Conservation (phyloP, 2,329 filamentous ascomycete species). For the Trichoderma atroviride region DNA sequence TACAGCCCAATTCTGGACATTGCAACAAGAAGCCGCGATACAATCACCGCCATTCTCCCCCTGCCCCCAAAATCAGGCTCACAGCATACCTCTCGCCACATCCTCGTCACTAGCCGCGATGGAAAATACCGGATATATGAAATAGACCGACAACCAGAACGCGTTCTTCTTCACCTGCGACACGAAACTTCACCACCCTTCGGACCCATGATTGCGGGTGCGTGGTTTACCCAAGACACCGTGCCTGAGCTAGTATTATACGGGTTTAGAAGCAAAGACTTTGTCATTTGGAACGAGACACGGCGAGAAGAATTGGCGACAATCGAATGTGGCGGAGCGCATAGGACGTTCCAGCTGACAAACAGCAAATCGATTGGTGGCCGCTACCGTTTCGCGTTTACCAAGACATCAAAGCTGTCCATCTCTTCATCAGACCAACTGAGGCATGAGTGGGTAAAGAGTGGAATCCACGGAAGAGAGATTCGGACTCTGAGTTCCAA, state of each 20-base stretch:
- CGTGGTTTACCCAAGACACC: constrained; percentile 55
- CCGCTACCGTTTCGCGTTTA: constrained; percentile 67
- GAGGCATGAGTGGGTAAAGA: constrained; percentile 56
- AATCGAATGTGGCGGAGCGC: constrained; percentile 82
- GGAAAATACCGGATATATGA: constrained; percentile 71
- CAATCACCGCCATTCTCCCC: constrained; percentile 67
- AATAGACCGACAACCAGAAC: constrained; percentile 35
- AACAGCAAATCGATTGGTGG: constrained; percentile 39
- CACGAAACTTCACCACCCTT: constrained; percentile 73
- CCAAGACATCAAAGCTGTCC: constrained; percentile 62
- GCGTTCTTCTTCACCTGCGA: constrained; percentile 49
- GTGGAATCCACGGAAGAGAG: constrained; percentile 83
- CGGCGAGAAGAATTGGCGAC: constrained; percentile 68
- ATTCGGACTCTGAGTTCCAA: constrained; percentile 60
- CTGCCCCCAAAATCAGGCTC: constrained; percentile 39
- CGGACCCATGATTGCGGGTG: constrained; percentile 74
- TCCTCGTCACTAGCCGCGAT: constrained; percentile 77
- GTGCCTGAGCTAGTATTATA: constrained; percentile 67
- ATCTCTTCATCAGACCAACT: constrained; percentile 49
- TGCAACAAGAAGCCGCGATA: constrained; percentile 55
- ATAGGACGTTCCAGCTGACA: constrained; percentile 69
- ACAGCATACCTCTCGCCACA: constrained; percentile 41
- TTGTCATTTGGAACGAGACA: constrained; percentile 80
- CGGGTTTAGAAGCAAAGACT: constrained; percentile 79
- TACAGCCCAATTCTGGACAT: constrained; percentile 40